These are phyloP conservation scores for Linderniella brevidens DNA, from an alignment of 257 asterid genomes.

Conservation along the genomic window DNA sequence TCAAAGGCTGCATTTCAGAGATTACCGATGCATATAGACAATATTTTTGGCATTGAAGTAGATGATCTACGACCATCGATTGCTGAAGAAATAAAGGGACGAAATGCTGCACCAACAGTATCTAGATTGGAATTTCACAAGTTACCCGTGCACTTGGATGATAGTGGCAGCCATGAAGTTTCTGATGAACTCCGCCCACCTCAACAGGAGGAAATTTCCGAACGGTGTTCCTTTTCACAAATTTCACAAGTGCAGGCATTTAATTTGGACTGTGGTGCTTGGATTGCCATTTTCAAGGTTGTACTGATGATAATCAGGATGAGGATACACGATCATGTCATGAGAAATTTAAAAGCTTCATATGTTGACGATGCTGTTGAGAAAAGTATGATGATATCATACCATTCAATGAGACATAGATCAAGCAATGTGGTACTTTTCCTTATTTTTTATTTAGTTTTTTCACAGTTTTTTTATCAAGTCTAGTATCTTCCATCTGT, in stretches of 20 bases:
- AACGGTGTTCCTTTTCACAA: conserved; percentile 24
- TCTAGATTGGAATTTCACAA: conserved; percentile 31
- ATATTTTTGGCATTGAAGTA: conserved; percentile 18
- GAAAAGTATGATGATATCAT: conserved; percentile 16
- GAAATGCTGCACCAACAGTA: conserved; percentile 17
- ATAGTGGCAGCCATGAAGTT: conserved; percentile 18
- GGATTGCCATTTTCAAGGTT: conserved; percentile 30
- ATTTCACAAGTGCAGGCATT: conserved; percentile 14
- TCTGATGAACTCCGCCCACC: conserved; percentile 48
- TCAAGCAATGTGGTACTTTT: conserved; percentile 29
- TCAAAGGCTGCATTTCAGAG: conserved; percentile 44
- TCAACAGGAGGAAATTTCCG: conserved; percentile 21
- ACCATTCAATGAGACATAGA: conserved; percentile 18
- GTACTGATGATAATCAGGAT: conserved; percentile 47
- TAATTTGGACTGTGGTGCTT: conserved; percentile 18
- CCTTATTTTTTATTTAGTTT: background rate
- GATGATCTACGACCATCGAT: conserved; percentile 47
- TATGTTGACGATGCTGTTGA: conserved; percentile 31
- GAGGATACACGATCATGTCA: conserved; percentile 44
- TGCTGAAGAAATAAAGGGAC: conserved; percentile 17
- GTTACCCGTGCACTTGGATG: conserved; percentile 29
- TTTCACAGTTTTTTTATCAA: background rate
- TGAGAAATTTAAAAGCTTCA: conserved; percentile 29
- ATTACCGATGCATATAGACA: conserved; percentile 29
- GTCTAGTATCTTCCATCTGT: too few relatives aligned